Conservation (phyloP, 1,139 yeast species). For the Arxiozyma bovina region DNA sequence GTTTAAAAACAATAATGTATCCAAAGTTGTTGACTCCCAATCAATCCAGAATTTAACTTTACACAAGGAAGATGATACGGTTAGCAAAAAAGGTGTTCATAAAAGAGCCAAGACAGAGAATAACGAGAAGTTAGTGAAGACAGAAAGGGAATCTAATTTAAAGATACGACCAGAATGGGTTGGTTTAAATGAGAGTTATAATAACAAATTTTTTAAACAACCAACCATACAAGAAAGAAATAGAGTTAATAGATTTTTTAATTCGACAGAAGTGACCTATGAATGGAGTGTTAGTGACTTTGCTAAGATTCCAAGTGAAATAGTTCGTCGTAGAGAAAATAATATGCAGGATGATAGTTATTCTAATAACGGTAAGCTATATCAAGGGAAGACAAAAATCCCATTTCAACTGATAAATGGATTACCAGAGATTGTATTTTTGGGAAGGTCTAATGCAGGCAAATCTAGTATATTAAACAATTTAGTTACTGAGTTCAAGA, state of each 20-base stretch:
- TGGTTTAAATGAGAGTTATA: slow-evolving; percentile 12
- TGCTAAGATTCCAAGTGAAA: slow-evolving; percentile 51
- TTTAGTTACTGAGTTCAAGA: slow-evolving; percentile 34
- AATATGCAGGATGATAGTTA: neutral
- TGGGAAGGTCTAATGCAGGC: slow-evolving; percentile 82
- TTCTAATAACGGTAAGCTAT: slow-evolving; percentile 6
- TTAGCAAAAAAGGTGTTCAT: neutral
- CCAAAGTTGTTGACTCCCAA: neutral
- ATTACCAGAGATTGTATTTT: slow-evolving; percentile 59
- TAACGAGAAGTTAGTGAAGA: neutral
- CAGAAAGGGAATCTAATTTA: too few relatives aligned
- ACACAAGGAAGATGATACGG: neutral
- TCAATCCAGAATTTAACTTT: neutral
- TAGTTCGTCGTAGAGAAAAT: slow-evolving; percentile 25
- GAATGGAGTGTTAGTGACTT: slow-evolving; percentile 56
- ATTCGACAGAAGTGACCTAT: slow-evolving; percentile 36
- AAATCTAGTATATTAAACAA: slow-evolving; percentile 68
- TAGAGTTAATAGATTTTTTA: slow-evolving; percentile 36
- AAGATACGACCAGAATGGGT: slow-evolving; percentile 9
- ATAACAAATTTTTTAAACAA: slow-evolving; percentile 19
- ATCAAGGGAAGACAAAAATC: slow-evolving; percentile 20
- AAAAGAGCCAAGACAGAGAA: neutral
- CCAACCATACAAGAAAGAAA: slow-evolving; percentile 35
- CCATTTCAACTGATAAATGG: slow-evolving; percentile 25
- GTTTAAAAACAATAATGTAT: neutral